Evolutionary conservation across 192 early-diverging fungal species (phyloP), one percentile per base, ranked within the genome.

Genomic region (Backusella psychrophila): DNA sequence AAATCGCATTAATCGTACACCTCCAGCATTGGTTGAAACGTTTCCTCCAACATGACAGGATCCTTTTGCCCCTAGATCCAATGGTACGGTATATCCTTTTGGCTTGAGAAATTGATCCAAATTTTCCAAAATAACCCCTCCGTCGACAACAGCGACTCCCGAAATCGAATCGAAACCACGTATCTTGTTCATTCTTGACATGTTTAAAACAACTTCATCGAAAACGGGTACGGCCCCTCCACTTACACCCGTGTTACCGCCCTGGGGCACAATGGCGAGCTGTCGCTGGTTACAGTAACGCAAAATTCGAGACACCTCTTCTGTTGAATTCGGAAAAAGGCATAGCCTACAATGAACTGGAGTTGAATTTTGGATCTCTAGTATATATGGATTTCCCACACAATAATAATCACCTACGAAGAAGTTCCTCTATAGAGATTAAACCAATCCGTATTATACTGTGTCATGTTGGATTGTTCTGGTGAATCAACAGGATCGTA

Each of bases 1-100:
- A 83, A 97, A 99, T 7, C 96, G 89, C 75, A 99, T 80, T n/a
- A 95, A 88, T 71, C 97, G 82, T 71, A 99, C 85, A 1, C 98
- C 98, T 29, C 98, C 98, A 1, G 98, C 98, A 82, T 99, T 99
- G 3, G 97, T 97, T 14, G 95, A 91, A 11, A 99, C 93, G 74
- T 99, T 99, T 69, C 98, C 98, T 53, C 98, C 98, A 71, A 99
- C 94, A 66, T 97, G 96, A 82, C 97, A 98, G 73, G 91, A 94
- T 41, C 84, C 86, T 79, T 95, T 95, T 3, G 94, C 93, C 19
- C 92, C 94, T 38, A 95, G 78, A 85, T 97, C 97, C 42, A 99
- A 76, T 26, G 98, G 98, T 89, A 97, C 93, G 74, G 92, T 93
- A 74, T 91, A 92, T 1, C 94, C 95, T 35, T 85, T 80, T 79